Base-by-base conservation (phyloP, 2,329 filamentous ascomycete species). In the Epichloe sp. region DNA sequence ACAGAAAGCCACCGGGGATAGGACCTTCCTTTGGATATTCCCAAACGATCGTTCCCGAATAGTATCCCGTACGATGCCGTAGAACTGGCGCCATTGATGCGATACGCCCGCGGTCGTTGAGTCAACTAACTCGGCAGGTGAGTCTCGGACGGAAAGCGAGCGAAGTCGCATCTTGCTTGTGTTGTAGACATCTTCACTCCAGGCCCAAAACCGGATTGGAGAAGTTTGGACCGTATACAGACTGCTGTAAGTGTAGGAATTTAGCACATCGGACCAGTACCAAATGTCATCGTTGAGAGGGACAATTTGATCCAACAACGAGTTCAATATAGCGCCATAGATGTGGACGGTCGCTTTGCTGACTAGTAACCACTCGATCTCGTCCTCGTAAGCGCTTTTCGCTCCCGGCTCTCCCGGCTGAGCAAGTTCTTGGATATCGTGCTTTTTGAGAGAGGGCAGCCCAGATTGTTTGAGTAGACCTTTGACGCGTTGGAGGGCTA, bases 211-310 rank as follows among this genome's bases (percentile, higher is more conserved):
- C 17, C 86, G 77, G 41, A 83, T 60, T 0, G 93, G 93, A 0
- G 85, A 88, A 0, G 84, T 95, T 66, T 98, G 93, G 8, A 94
- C 69, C 14, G 87, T 85, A 67, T 96, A 96, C 3, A 96, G 65
- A 35, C 82, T 84, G 56, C 86, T 90, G 61, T 85, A 87, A 47
- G 80, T 76, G 58, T 88, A 84, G 0, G 88, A 94, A 10, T 80
- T 79, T 34, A 95, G 70, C 2, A 96, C 78, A 57, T 93, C 86
- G 62, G 95, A 88, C 93, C 93, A 98, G 65, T 97, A 97, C 81
- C 85, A 90, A 23, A 95, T 83, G 58, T 95, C 89, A 57, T 95
- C 83, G 59, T 82, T 86, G 17, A 98, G 68, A 0, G 85, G 84
- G 11, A 91, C 82, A 11, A 89, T 94, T 59, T 93, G 85, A 51